Evolutionary conservation across 768 basidiomycete genomes (phyloP), one percentile per base, ranked within the genome.

Genomic region (Coprinopsis strossmayeri): DNA sequence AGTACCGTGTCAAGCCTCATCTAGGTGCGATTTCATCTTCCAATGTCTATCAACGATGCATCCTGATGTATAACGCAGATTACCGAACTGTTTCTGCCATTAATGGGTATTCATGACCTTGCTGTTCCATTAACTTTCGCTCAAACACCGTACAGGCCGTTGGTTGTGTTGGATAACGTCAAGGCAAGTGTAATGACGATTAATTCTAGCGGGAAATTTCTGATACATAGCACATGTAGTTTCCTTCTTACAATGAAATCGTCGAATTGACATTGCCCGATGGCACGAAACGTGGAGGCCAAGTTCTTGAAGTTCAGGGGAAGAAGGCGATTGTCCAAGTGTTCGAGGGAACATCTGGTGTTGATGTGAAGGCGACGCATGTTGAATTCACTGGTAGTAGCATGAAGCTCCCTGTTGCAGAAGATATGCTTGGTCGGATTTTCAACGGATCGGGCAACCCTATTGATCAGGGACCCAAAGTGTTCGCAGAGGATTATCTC

Each of bases 321-420:
- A 96, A 94, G 77, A 98, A 98, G 64, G 96, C 96, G 34, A 92
- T 99, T 60, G 95, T 99, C 17, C 96, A 99, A 65, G 95, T 99
- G 53, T 99, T 99, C 59, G 96, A 99, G 67, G 96, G 96, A 45
- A 99, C 96, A 2, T 80, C 93, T 9, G 96, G 96, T 28, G 87
- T 98, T 37, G 96, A 99, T 65, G 96, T 98, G 59, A 95, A 94
- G 64, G 79, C 89, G 12, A 99, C 96, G 2, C 92, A 94, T 62
- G 93, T 98, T 64, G 91, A 96, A 62, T 98, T 99, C 67, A 94
- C 94, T 12, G 96, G 96, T 35, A 89, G 87, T 59, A 93, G 92
- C 64, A 98, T 99, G 96, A 97, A 96, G 66, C 78, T 99, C 1
- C 93, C 96, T 37, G 96, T 98, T 17, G 92, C 93, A 20, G 96